These are phyloP conservation scores for Lactarius sanguifluus DNA, from an alignment of 768 basidiomycete species.

Conservation along the genomic window DNA sequence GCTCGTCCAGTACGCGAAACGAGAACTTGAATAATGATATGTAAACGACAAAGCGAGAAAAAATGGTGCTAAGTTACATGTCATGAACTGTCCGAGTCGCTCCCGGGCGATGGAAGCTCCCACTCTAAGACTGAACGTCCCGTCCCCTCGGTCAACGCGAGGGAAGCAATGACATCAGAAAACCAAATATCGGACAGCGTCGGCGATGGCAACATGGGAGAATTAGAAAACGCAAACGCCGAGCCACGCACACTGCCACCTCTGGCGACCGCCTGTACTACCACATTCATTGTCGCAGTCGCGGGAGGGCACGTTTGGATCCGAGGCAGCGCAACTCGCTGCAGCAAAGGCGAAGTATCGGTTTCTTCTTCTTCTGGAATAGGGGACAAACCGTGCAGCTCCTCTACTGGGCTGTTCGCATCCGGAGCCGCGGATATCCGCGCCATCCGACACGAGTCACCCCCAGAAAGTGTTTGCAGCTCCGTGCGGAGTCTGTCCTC, in stretches of 20 bases:
- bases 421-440: background rate
- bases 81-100: conserved; percentile 17
- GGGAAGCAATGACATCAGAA: conserved; percentile 12
- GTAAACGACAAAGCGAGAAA: background rate
- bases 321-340: conserved; percentile 6
- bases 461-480: conserved; percentile 9
- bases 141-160: conserved; percentile 12
- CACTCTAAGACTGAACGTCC: conserved; percentile 19
- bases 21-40: conserved; percentile 24
- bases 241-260: background rate
- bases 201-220: conserved; percentile 19
- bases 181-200: conserved; percentile 29
- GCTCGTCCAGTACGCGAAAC: background rate
- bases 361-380: conserved; percentile 24
- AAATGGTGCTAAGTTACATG: conserved; percentile 2
- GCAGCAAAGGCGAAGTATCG: background rate
- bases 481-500: conserved; percentile 24
- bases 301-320: conserved; percentile 10
- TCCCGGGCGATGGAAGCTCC: conserved; percentile 25
- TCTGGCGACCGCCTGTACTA: background rate
- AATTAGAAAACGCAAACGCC: background rate
- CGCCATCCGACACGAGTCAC: background rate
- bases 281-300: background rate
- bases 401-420: conserved; percentile 5
- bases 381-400: conserved; percentile 1